Base-by-base conservation (phyloP, 2,329 filamentous ascomycete genomes). In the Gliomastix tumulicola region DNA sequence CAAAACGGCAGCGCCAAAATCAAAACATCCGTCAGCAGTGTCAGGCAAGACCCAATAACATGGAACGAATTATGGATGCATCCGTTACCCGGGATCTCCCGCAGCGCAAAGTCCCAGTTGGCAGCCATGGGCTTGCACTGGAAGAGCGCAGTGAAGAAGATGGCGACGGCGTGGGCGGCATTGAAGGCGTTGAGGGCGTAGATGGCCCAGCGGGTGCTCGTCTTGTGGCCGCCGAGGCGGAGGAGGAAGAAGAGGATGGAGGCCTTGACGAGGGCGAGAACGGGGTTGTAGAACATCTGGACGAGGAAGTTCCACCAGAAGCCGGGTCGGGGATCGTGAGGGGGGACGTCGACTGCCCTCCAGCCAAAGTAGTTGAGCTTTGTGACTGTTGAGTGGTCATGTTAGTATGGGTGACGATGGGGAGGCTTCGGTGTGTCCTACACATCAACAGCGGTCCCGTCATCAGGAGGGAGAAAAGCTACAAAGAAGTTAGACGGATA, bases 241-340 rank as follows among this genome's bases (percentile, higher is more conserved):
- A 64, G 51, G n/a, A 68, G 53, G 40, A 68, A 66, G n/a, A 69
- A 42, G 5, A 69, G 54, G 15, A 68, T 52, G 0, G 66, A 68
- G 3, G 59, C 56, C 45, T 68, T 69, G 39, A 68, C 58, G 9
- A 69, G 51, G 6, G 63, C 62, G 3, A 69, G 45, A 32, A 68
- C 62, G 0, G 66, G 65, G 35, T 66, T 69, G 50, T 69, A 69
- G 3, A 64, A 47, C 8, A 65, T 46, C 30, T 66, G 57, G 22
- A 58, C 57, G 15, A 58, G 44, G 28, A 57, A 66, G 44, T 56
- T 58, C 53, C 54, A 62, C 39, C 50, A 44, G 37, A 50, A 41
- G 12, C 42, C 50, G 3, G 42, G 22, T 9, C 23, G 20, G 15
- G 39, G 39, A 17, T 41, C 35, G 15, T 34, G 34, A 8, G 37